Conservation (phyloP, 108 stramenopile genomes). For the Cyclotella cryptica region DNA sequence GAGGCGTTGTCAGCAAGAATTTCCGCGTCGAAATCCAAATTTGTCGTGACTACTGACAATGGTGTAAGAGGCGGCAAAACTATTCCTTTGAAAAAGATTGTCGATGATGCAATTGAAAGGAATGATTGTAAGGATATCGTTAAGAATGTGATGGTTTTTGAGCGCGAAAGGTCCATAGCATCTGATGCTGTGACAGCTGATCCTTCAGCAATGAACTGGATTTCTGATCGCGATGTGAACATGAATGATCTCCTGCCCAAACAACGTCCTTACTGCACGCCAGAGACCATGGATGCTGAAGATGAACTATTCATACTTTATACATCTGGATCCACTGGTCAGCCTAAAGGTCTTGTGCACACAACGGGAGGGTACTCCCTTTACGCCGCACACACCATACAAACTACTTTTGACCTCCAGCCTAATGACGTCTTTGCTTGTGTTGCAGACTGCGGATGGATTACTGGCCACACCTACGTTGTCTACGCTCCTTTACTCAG, state of each 20-base stretch:
- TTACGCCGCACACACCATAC: slow-evolving; percentile 73
- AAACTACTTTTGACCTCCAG: slow-evolving; percentile 71
- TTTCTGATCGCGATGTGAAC: slow-evolving; percentile 76
- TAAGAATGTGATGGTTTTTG: slow-evolving; percentile 88
- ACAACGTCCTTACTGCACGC: slow-evolving; percentile 95
- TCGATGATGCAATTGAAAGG: slow-evolving; percentile 81
- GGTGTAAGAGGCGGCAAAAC: slow-evolving; percentile 84
- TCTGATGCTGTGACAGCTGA: slow-evolving; percentile 38
- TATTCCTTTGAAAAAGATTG: slow-evolving; percentile 90
- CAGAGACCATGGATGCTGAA: slow-evolving; percentile 94
- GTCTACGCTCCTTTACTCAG: slow-evolving; percentile 86
- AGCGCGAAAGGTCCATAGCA: slow-evolving; percentile 56
- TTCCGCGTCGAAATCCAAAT: slow-evolving; percentile 79
- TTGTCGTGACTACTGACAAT: slow-evolving; percentile 87
- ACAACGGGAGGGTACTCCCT: slow-evolving; percentile 84
- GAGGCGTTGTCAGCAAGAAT: slow-evolving; percentile 94
- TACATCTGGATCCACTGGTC: slow-evolving; percentile 85
- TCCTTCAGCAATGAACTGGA: slow-evolving; percentile 36
- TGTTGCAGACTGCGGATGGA: slow-evolving; percentile 92
- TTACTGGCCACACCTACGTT: slow-evolving; percentile 83
- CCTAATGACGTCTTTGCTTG: slow-evolving; percentile 85
- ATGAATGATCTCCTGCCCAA: slow-evolving; percentile 85
- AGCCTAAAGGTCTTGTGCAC: slow-evolving; percentile 88
- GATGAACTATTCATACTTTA: slow-evolving; percentile 88
- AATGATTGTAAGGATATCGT: slow-evolving; percentile 72